These are phyloP conservation scores for Phytophthora citrophthora DNA, from an alignment of 352 stramenopile genomes.

Conservation along the genomic window DNA sequence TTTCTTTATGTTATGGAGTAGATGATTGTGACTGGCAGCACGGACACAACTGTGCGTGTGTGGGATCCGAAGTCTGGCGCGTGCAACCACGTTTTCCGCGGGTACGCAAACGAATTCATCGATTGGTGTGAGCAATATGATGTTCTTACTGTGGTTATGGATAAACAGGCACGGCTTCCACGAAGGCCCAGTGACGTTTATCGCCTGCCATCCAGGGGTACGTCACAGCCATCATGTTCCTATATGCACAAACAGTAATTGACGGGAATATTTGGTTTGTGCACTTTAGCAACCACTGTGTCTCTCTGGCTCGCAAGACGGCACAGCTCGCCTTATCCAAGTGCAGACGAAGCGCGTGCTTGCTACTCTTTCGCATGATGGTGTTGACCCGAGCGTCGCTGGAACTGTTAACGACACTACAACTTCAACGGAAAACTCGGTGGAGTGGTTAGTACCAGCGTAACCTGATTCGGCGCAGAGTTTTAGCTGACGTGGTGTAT, in stretches of 20 bases:
- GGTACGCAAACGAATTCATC: conserved; percentile 37
- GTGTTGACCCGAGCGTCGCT: conserved; percentile 47
- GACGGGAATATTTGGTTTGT: background rate
- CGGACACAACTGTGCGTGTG: conserved; percentile 94
- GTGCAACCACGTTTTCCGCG: conserved; percentile 90
- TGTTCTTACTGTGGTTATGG: conserved; percentile 11
- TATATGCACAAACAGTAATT: background rate
- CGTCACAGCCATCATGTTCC: conserved; percentile 13
- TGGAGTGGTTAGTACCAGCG: conserved; percentile 70
- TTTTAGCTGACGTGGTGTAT: conserved; percentile 6
- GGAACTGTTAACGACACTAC: conserved; percentile 60
- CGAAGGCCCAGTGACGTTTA: conserved; percentile 90
- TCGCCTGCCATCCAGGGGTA: conserved; percentile 89
- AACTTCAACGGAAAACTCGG: conserved; percentile 76
- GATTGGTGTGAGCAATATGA: background rate
- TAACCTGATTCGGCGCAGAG: background rate
- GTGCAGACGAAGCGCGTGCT: conserved; percentile 95
- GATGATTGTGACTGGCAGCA: conserved; percentile 94
- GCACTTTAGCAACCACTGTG: conserved; percentile 87
- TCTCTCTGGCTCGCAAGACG: conserved; percentile 94
- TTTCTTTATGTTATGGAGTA: conserved; percentile 20
- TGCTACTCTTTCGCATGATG: conserved; percentile 82
- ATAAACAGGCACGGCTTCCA: conserved; percentile 78
- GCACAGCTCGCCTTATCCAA: conserved; percentile 93
- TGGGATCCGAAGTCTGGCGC: conserved; percentile 97